Evolutionary conservation across 495 filamentous ascomycete genomes (phyloP).

Genomic region (Podospora anserina): DNA sequence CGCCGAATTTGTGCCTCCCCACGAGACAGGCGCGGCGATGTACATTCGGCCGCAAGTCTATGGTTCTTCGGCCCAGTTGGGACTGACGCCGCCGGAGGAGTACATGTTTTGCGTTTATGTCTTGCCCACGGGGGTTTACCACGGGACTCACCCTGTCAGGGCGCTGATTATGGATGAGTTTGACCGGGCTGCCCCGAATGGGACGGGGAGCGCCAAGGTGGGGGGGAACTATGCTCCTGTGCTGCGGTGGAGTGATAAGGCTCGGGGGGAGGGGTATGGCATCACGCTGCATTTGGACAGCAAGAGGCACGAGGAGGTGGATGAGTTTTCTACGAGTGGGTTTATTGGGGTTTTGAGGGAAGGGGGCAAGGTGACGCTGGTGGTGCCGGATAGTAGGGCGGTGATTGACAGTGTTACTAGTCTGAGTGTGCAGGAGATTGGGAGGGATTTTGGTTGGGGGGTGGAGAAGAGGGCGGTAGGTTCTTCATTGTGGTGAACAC

Average conservation of each 20-base stretch:
- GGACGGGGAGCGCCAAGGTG: conserved; percentile 70
- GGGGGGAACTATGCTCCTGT: conserved; percentile 85
- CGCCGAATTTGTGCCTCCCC: conserved; percentile 82
- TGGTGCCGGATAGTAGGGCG: conserved; percentile 74
- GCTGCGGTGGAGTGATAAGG: conserved; percentile 72
- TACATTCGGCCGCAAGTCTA: conserved; percentile 88
- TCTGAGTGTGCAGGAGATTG: conserved; percentile 67
- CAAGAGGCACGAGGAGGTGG: conserved; percentile 70
- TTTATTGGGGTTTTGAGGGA: conserved; percentile 72
- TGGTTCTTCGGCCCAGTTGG: conserved; percentile 75
- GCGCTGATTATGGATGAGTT: conserved; percentile 75
- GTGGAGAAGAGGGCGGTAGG: conserved; percentile 59
- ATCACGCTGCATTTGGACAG: conserved; percentile 89
- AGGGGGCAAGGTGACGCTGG: conserved; percentile 60
- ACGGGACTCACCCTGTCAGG: conserved; percentile 76
- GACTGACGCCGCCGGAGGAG: conserved; percentile 77
- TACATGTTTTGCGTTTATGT: conserved; percentile 85
- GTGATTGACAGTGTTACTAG: conserved; percentile 83
- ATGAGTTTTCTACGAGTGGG: conserved; percentile 86
- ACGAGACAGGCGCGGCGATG: conserved; percentile 79
- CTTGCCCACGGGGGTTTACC: conserved; percentile 84
- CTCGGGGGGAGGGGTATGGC: conserved; percentile 66
- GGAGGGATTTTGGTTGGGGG: conserved; percentile 59
- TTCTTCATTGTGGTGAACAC: neutral
- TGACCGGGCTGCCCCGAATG: conserved; percentile 70